These are phyloP conservation scores for Macrocybe sp. DNA, from an alignment of 1,284 basidiomycete genomes.

Conservation along the genomic window DNA sequence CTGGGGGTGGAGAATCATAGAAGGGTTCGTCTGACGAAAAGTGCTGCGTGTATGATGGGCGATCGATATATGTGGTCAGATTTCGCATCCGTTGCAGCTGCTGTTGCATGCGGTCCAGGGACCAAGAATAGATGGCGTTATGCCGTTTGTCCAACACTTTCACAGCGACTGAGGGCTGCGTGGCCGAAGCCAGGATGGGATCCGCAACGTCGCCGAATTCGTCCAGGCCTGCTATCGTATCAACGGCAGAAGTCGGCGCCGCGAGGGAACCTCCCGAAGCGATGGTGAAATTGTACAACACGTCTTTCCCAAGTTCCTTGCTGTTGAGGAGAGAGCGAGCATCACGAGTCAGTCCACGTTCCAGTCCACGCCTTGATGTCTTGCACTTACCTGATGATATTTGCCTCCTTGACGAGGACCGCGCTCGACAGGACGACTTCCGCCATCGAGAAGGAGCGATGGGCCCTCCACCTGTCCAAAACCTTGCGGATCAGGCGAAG, in stretches of 20 bases:
- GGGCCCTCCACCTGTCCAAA: constrained; percentile 79
- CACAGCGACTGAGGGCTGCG: constrained; percentile 83
- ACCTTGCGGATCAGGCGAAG: constrained; percentile 77
- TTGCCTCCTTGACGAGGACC: constrained; percentile 89
- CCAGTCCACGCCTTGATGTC: constrained; percentile 3
- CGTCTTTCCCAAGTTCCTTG: constrained; percentile 80
- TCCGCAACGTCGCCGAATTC: constrained; percentile 93
- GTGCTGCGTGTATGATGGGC: constrained; percentile 89
- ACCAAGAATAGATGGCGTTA: constrained; percentile 89
- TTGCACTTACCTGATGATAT: constrained; percentile 76
- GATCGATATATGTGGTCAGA: constrained; percentile 87
- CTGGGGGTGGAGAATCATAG: constrained; percentile 79
- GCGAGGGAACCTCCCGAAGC: constrained; percentile 80
- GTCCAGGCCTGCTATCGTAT: constrained; percentile 83
- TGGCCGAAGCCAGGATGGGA: constrained; percentile 61
- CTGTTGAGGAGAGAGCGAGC: constrained; percentile 34
- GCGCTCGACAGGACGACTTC: constrained; percentile 85
- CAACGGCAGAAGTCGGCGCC: constrained; percentile 78
- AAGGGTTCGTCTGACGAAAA: constrained; percentile 93
- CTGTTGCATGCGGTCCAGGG: constrained; percentile 81
- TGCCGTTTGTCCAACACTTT: constrained; percentile 89
- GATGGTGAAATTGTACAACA: constrained; percentile 90
- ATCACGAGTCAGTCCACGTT: background rate
- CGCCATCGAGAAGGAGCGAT: constrained; percentile 88
- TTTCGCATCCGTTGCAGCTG: constrained; percentile 94